Evolutionary conservation across 1,139 yeast genomes (phyloP), one percentile per base, ranked within the genome.

Genomic region (Diutina ranongensis): DNA sequence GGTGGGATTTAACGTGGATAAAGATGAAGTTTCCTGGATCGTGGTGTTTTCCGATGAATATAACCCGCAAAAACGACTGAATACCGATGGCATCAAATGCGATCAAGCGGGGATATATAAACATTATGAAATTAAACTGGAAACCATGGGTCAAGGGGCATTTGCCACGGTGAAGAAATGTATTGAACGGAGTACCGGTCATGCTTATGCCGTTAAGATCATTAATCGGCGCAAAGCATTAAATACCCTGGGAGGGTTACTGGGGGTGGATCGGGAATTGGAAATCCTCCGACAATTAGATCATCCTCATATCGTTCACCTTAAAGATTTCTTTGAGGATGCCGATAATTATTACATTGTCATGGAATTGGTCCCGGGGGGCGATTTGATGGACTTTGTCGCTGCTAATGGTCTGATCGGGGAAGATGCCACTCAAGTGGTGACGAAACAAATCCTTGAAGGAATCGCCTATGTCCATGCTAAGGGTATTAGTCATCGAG

Each of bases 331-430:
- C 55, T 88, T 80, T 58, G 96, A 88, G 58, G 97, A 89, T 58
- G 65, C 70, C 12, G 84, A 82, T 49, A 78, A 76, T 55, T 86
- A 86, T 60, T 92, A 86, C 59, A 70, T 92, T 51, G 89, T 92
- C 3, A 89, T 92, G 97, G 98, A 92, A 58, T 83, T 82, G 54
- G 94, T 92, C 18, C 82, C 94, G 1, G 97, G 97, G 9, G 98
- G 98, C n/a, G 98, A 92, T 60, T 67, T 92, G 49, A 92, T 92
- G 98, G 97, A 80, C 63, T 88, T 86, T 64, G 94, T 89, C 2
- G 92, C 94, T 0, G 86, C 89, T 2, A 83, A 85, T 61, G 97
- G 97, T 1, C 78, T 94, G 3, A 84, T 89, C 35, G 88, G 94
- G 18, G 98, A 89, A 61, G 88, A 80, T 46, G 94, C 95, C 2